Conservation (phyloP, 2,329 filamentous ascomycete species). For the Trichoderma atroviride region DNA sequence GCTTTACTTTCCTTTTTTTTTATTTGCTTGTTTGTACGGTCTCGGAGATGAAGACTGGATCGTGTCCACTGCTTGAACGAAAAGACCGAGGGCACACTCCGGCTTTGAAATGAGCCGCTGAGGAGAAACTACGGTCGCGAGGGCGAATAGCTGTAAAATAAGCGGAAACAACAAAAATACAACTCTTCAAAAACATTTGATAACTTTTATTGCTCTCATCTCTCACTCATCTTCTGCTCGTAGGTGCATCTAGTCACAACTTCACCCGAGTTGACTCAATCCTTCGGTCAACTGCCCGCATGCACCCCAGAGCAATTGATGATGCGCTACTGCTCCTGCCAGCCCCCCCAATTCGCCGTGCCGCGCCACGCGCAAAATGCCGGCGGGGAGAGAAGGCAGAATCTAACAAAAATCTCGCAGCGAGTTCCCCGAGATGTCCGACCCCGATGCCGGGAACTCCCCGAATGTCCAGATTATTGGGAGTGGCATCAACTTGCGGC, state of each 20-base stretch:
- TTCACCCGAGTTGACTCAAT: background rate
- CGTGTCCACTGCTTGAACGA: background rate
- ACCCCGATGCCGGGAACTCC: background rate
- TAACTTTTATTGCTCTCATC: background rate
- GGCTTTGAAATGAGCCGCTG: background rate
- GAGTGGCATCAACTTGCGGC: background rate
- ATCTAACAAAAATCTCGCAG: conserved; percentile 8
- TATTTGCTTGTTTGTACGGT: background rate
- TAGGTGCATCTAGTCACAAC: too few species aligned
- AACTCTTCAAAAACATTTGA: conserved; percentile 9
- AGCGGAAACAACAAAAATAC: background rate
- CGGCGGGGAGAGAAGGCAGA: background rate
- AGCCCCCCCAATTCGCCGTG: background rate
- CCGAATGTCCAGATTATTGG: background rate
- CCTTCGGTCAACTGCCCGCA: background rate
- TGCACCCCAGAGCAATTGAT: background rate
- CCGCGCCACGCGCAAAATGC: conserved; percentile 14
- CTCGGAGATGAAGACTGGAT: conserved; percentile 13
- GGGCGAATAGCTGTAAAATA: conserved; percentile 11
- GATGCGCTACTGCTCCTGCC: background rate
- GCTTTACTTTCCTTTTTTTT: background rate
- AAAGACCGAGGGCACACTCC: background rate
- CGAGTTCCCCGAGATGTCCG: conserved; percentile 15
- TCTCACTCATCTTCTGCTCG: background rate
- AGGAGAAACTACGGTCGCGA: background rate